Conservation (phyloP, 2,329 filamentous ascomycete genomes). For the Sporothrix euskadiensis region DNA sequence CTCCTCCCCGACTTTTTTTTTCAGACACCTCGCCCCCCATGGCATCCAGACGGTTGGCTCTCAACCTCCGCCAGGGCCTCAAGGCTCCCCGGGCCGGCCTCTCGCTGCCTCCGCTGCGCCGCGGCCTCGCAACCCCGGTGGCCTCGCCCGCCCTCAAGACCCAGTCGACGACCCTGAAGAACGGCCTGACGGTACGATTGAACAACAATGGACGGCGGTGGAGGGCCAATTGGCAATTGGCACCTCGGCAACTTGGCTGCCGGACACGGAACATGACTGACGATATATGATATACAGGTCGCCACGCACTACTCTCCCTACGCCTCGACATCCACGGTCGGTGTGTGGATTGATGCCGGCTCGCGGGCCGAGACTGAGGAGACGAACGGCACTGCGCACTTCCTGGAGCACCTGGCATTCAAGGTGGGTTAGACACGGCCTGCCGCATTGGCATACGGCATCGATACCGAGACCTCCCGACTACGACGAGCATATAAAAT, state of each 20-base stretch:
- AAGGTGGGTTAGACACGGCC: slow-evolving; percentile 64
- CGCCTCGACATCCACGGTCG: slow-evolving; percentile 96
- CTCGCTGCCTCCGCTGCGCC: slow-evolving; percentile 74
- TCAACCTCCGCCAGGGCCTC: slow-evolving; percentile 90
- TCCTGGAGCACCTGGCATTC: slow-evolving; percentile 99
- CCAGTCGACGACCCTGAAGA: slow-evolving; percentile 93
- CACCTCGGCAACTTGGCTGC: neutral
- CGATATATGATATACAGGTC: slow-evolving; percentile 59
- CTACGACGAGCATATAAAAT: neutral
- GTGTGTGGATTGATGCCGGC: slow-evolving; percentile 99
- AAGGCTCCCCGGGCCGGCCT: slow-evolving; percentile 76
- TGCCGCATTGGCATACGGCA: neutral
- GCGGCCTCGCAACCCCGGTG: slow-evolving; percentile 88
- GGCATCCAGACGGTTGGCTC: slow-evolving; percentile 96
- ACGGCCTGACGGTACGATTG: slow-evolving; percentile 82
- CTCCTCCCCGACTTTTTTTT: neutral
- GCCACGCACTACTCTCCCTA: slow-evolving; percentile 97
- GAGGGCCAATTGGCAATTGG: slow-evolving; percentile 31
- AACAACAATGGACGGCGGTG: neutral
- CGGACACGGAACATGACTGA: slow-evolving; percentile 35
- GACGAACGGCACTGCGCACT: slow-evolving; percentile 99
- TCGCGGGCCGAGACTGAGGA: slow-evolving; percentile 96
- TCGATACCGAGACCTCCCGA: neutral
- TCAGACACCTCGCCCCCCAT: slow-evolving; percentile 54
- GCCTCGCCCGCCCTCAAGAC: slow-evolving; percentile 67